Conservation (phyloP, 2,329 filamentous ascomycete genomes). For the Aureobasidium sp. region DNA sequence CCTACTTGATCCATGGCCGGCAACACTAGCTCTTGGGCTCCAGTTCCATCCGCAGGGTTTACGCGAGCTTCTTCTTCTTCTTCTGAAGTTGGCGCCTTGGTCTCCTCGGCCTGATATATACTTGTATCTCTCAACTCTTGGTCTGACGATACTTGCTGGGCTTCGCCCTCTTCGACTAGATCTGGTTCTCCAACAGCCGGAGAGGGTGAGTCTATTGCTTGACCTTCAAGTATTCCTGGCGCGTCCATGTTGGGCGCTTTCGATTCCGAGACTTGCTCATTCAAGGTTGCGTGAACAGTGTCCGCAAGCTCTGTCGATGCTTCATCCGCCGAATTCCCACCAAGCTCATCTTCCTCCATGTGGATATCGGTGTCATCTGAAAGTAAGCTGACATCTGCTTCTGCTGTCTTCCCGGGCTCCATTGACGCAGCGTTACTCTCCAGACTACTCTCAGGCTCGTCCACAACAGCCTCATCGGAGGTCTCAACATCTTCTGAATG, state of each 20-base stretch:
- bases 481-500: too few species aligned
- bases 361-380: background rate
- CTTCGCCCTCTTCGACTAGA: background rate
- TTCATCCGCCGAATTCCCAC: background rate
- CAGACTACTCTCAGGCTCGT: background rate
- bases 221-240: too few species aligned
- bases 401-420: background rate
- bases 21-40: too few species aligned
- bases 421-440: background rate
- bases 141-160: too few species aligned
- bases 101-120: background rate
- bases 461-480: background rate
- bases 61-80: background rate
- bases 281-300: too few species aligned
- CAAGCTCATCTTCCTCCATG: too few species aligned
- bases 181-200: background rate
- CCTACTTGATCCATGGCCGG: too few species aligned
- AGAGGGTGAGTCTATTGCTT: background rate
- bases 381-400: background rate
- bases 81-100: background rate
- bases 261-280: background rate
- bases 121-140: background rate
- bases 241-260: background rate
- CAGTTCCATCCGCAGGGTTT: too few species aligned
- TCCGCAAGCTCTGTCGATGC: background rate